Percentiles rank a stretch among this genome's conserved stretches.
These are phyloP conservation scores for Achaetomiella virescens DNA, from an alignment of 495 filamentous ascomycete genomes.

Conservation along the genomic window DNA sequence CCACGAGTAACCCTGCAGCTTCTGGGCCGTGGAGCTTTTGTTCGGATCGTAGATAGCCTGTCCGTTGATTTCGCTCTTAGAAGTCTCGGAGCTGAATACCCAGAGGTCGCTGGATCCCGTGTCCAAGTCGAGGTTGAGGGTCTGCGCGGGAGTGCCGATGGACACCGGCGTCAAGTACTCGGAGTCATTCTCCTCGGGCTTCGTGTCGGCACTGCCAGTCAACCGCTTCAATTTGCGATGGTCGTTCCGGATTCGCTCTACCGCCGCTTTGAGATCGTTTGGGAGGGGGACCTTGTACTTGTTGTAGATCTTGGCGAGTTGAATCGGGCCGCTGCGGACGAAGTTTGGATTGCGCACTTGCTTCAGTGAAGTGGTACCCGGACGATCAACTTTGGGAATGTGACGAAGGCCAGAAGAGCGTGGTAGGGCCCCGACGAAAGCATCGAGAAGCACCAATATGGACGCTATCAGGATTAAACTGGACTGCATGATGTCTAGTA, in stretches of 20 bases:
- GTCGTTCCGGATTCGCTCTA: neutral
- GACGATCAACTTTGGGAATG: slow-evolving; percentile 24
- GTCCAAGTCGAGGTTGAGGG: slow-evolving; percentile 64
- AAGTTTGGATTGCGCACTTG: slow-evolving; percentile 47
- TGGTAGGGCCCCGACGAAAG: too few species aligned
- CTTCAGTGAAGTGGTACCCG: slow-evolving; percentile 37
- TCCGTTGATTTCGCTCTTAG: slow-evolving; percentile 28
- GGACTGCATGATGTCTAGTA: too few species aligned
- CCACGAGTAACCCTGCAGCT: slow-evolving; percentile 54
- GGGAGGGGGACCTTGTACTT: slow-evolving; percentile 48
- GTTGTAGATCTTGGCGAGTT: slow-evolving; percentile 50
- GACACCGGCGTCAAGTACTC: slow-evolving; percentile 66
- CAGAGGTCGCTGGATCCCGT: slow-evolving; percentile 73
- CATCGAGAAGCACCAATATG: too few species aligned
- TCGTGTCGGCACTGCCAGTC: slow-evolving; percentile 40
- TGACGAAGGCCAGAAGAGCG: too few species aligned
- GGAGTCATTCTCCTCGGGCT: slow-evolving; percentile 51
- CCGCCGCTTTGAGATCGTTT: slow-evolving; percentile 10
- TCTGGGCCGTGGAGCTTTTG: slow-evolving; percentile 39
- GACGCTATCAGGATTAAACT: too few species aligned
- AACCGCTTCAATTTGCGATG: slow-evolving; percentile 6
- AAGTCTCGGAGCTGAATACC: slow-evolving; percentile 36
- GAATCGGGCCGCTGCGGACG: slow-evolving; percentile 41
- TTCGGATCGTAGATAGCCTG: slow-evolving; percentile 59
- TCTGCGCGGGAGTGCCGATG: slow-evolving; percentile 52